Conservation (phyloP, 306 rosid species). For the Phaseolus lunatus region DNA sequence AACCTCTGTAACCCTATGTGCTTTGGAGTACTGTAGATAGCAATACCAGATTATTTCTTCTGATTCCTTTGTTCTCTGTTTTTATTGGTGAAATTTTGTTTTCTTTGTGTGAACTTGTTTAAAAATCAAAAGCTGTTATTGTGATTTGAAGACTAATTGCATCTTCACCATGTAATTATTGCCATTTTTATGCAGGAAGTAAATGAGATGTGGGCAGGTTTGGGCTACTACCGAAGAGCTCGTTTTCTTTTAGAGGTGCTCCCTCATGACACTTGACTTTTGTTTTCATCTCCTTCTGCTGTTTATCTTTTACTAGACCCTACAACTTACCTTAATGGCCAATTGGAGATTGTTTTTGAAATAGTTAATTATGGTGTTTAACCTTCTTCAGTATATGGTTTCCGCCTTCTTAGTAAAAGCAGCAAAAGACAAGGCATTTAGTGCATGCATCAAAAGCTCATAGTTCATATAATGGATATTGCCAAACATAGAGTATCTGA, state of each 20-base stretch:
- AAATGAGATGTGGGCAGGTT: constrained; percentile 96
- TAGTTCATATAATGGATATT: constrained; percentile 30
- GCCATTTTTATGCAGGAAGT: constrained; percentile 69
- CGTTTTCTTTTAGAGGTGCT: constrained; percentile 87
- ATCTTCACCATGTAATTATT: constrained; percentile 15
- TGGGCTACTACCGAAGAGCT: constrained; percentile 95
- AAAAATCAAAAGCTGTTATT: constrained; percentile 6
- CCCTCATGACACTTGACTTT: background rate
- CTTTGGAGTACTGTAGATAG: constrained; percentile 10
- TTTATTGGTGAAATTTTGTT: background rate
- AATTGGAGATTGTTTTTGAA: constrained; percentile 9
- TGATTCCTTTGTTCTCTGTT: background rate
- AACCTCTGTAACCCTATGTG: background rate
- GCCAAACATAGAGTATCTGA: background rate
- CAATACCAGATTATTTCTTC: constrained; percentile 12
- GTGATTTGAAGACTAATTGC: constrained; percentile 20
- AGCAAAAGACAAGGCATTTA: background rate
- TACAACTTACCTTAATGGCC: background rate
- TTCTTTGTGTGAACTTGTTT: constrained; percentile 20
- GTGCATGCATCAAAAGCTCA: constrained; percentile 28
- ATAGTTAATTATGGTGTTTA: constrained; percentile 13
- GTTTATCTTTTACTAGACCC: background rate
- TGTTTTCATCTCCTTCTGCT: constrained; percentile 4
- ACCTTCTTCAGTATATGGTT: background rate
- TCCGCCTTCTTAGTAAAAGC: constrained; percentile 4